Conservation (phyloP, 2,329 filamentous ascomycete species). For the Alternaria metachromatica region DNA sequence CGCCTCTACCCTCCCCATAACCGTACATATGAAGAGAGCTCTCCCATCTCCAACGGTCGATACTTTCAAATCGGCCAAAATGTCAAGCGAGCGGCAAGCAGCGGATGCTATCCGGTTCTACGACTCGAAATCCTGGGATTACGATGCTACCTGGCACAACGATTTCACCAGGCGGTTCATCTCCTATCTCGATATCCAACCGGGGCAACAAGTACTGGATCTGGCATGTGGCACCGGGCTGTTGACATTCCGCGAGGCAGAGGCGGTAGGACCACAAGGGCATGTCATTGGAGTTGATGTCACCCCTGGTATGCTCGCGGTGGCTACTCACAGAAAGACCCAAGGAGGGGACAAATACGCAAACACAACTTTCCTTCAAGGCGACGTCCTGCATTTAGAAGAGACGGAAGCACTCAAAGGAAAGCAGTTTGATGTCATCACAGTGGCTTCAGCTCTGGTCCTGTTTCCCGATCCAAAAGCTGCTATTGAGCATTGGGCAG, state of each 20-base stretch:
- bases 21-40: neutral
- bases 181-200: slow-evolving; percentile 36
- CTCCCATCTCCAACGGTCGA: neutral
- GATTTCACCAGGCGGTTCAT: slow-evolving; percentile 50
- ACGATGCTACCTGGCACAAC: slow-evolving; percentile 53
- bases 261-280: slow-evolving; percentile 49
- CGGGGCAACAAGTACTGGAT: slow-evolving; percentile 53
- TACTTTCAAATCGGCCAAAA: slow-evolving; percentile 1
- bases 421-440: slow-evolving; percentile 45
- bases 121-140: slow-evolving; percentile 43
- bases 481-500: slow-evolving; percentile 48
- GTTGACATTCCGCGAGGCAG: slow-evolving; percentile 48
- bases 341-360: slow-evolving; percentile 33
- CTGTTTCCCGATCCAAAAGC: slow-evolving; percentile 48
- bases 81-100: slow-evolving; percentile 31
- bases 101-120: slow-evolving; percentile 45
- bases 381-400: slow-evolving; percentile 48
- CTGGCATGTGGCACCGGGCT: slow-evolving; percentile 57
- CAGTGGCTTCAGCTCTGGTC: slow-evolving; percentile 50
- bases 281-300: slow-evolving; percentile 53
- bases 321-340: slow-evolving; percentile 42
- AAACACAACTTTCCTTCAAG: slow-evolving; percentile 45
- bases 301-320: slow-evolving; percentile 49
- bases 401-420: slow-evolving; percentile 31
- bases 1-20: neutral